Evolutionary conservation across 208 protist genomes (phyloP), one percentile per base, ranked within the genome.

Genomic region (Leishmania tropica): DNA sequence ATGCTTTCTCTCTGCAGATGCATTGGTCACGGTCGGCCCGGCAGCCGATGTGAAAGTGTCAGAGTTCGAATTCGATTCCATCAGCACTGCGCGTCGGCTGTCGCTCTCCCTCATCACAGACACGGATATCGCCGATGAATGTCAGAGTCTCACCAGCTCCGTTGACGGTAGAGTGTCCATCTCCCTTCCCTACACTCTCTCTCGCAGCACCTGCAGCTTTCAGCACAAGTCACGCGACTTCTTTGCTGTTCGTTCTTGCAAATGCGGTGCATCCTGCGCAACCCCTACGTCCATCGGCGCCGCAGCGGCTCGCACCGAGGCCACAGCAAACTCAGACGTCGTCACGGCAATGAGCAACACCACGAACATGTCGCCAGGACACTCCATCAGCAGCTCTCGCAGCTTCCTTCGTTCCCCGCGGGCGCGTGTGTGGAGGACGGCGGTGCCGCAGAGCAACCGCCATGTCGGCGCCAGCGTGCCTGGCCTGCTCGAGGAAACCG

Each of bases 111-210:
- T 84, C 56, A 40, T 81, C 8, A 84, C 81, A 1, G 81, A 84
- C 76, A 78, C 56, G 17, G 76, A 84, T 77, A 81, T 84, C n/a
- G 76, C 54, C 2, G 81, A 84, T 53, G 81, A 84, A 72, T 81
- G 81, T 13, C 3, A 17, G 10, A 80, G 68, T 15, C 6, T 31
- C 71, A 53, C 58, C 51, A 48, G 21, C 74, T 47, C 53, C 3
- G 56, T 28, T 24, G 81, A 80, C 35, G 54, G 75, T 21, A 78
- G 75, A 31, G 54, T 70, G 24, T 70, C 54, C 37, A 11, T 6
- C 21, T 64, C 60, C 48, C 53, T 28, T 64, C 58, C 37, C 24
- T 31, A 35, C 58, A 24, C 54, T 15, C 54, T 78, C 40, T 35
- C 48, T 13, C 8, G 35, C 40, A 60, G 60, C 58, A 13, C n/a